Evolutionary conservation across 768 basidiomycete genomes (phyloP), one percentile per base, ranked within the genome.

Genomic region (Steccherinum ochraceum): DNA sequence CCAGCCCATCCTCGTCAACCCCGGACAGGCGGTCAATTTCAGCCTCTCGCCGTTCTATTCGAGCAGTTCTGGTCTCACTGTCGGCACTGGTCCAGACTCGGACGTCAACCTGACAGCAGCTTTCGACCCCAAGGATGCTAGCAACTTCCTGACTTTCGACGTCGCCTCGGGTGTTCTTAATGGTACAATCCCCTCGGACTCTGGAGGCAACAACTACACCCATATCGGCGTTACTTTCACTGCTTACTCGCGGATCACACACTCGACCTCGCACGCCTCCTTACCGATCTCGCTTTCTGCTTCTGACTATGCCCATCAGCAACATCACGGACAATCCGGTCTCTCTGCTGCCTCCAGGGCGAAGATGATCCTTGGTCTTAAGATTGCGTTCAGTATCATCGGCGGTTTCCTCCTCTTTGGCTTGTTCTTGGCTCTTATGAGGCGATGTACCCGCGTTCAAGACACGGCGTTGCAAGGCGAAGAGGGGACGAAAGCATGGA

Each of bases 261-360:
- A 83, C 56, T 84, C 86, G 13, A 86, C 80, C 1, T 89, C 86
- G 18, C 84, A 87, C 58, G 72, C 84, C 1, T 75, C 56, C 49
- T 70, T 89, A 16, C 64, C 73, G 1, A 69, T 89, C 24, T 69
- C 74, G 49, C 63, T 83, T 50, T 63, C 74, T 40, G 56, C 71
- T 26, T 49, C 62, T 42, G 64, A 71, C 52, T 66, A 68, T 56
- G 65, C 66, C 20, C 69, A 76, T 54, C 69, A 73, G 30, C 58
- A 62, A 26, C 57, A 64, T 21, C 45, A 53, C 27, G 56, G 57
- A 5, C 24, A 54, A 3, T 63, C 64, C n/a, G 68, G 68, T 0
- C 62, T 74, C 3, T 74, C 75, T 12, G 64, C 68, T 3, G 63
- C 70, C 12, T 72, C 76, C 2, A 81, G 74, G 51, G 66, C 65